Base-by-base conservation (phyloP, 306 rosid species). In the Sophora flavescens region DNA sequence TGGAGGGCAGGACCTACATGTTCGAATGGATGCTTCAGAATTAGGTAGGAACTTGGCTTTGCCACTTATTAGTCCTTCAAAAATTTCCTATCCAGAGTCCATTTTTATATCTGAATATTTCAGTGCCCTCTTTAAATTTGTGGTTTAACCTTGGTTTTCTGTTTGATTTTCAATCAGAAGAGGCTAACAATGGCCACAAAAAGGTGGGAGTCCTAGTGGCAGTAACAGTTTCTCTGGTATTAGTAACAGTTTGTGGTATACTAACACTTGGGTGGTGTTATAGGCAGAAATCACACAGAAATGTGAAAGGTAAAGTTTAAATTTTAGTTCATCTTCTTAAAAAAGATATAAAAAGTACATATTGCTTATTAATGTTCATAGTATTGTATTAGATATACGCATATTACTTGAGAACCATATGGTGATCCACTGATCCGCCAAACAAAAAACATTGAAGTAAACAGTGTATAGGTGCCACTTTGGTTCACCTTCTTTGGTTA, bases 1-100 rank as follows among this genome's bases (percentile, higher is more conserved):
- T 10, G 91, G 91, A 39, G 97, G 91, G 6, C 96, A 90, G 79
- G 86, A 88, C 52, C 53, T 92, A 9, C 87, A 82, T 80, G 75
- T 92, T 69, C 65, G 86, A 77, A 57, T 90, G 80, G 75, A 78
- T n/a, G 89, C 87, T 33, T 86, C 93, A 9, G 93, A 90, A 42
- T 56, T 90, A 79, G 93, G 91, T 89, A 83, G 36, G 66, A 18
- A 26, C 44, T 57, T 68, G 6, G 26, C 26, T 48, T 56, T 64
- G 38, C 36, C 38, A 41, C 30, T 44, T 62, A 2, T 2, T 30
- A 32, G 7, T 59, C 7, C 8, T 11, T 14, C 30, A 51, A 2
- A 8, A 14, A 1, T 0, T 33, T 35, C 26, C 58, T 28, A 36
- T 52, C 12, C 45, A 68, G 51, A 11, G 4, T 60, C 9, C 7